Conservation (phyloP, 768 basidiomycete genomes). For the Hydnomerulius pinastri region DNA sequence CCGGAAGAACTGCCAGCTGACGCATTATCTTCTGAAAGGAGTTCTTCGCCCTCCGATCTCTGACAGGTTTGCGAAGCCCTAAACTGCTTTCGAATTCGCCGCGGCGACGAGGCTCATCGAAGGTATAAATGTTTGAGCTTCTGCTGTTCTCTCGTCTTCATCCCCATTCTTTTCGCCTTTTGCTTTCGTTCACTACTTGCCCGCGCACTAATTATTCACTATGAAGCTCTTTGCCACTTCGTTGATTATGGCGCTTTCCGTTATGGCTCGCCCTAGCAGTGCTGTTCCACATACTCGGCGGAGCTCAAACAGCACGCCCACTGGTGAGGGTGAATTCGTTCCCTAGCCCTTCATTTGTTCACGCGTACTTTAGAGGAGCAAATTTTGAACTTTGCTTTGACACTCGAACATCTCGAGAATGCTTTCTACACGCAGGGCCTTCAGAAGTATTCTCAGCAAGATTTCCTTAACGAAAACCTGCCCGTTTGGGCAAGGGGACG, state of each 20-base stretch:
- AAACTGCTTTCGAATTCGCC: too few relatives aligned
- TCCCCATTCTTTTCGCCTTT: too few relatives aligned
- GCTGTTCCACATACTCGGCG: background rate
- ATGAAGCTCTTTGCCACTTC: constrained; percentile 5
- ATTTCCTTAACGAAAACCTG: constrained; percentile 40
- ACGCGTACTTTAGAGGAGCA: constrained; percentile 17
- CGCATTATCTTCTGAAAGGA: too few relatives aligned
- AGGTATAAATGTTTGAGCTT: too few relatives aligned
- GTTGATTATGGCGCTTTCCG: background rate
- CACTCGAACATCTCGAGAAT: constrained; percentile 40
- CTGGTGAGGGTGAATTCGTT: background rate
- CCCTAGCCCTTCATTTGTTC: background rate
- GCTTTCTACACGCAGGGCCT: constrained; percentile 36
- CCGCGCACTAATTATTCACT: background rate
- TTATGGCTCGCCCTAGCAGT: background rate
- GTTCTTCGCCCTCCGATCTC: too few relatives aligned
- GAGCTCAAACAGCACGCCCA: background rate
- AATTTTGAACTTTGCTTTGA: constrained; percentile 36
- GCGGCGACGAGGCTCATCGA: too few relatives aligned
- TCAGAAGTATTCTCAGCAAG: constrained; percentile 36
- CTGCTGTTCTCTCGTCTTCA: too few relatives aligned
- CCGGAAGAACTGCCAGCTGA: too few relatives aligned
- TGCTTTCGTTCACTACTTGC: background rate
- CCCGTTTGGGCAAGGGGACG: constrained; percentile 39
- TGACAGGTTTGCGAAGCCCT: too few relatives aligned